phyloP scores from a whole-genome alignment of 352 stramenopile species.

The Ophiocytium majus region DNA sequence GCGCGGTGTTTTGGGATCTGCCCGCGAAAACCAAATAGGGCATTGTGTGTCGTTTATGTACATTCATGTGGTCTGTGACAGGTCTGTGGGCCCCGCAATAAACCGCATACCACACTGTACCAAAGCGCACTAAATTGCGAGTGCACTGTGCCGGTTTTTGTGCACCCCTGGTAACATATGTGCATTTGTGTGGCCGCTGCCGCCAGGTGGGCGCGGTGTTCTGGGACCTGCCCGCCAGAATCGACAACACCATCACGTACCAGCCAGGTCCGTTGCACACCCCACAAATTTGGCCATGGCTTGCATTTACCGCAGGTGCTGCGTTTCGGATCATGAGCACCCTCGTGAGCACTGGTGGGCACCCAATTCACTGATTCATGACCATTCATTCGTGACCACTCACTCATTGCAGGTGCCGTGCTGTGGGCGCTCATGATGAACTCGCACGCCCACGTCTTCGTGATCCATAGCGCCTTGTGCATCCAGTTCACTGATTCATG shows the following conservation, averaged over 20 bases:
- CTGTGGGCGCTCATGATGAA: conserved; percentile 55
- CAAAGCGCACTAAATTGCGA: too few species aligned
- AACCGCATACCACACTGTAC: too few species aligned
- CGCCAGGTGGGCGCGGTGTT: conserved; percentile 50
- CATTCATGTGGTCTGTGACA: too few species aligned
- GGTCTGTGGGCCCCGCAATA: too few species aligned
- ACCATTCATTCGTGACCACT: too few species aligned
- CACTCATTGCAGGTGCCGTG: conserved; percentile 20
- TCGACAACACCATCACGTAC: conserved; percentile 41
- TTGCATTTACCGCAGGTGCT: background rate
- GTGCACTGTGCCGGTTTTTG: too few species aligned
- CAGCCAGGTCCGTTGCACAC: conserved; percentile 8
- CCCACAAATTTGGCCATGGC: background rate
- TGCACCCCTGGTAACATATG: too few species aligned
- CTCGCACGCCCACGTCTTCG: conserved; percentile 57
- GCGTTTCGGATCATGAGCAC: background rate
- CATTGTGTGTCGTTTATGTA: conserved; percentile 17
- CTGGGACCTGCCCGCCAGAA: conserved; percentile 31
- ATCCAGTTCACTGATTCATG: too few species aligned
- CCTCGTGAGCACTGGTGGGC: conserved; percentile 31
- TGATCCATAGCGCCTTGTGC: too few species aligned
- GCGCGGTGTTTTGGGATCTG: conserved; percentile 48
- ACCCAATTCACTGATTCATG: too few species aligned
- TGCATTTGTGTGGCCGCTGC: too few species aligned
- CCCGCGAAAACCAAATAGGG: conserved; percentile 29